These are phyloP conservation scores for Fusarium sarcochroum DNA, from an alignment of 2,329 filamentous ascomycete genomes.

Conservation along the genomic window DNA sequence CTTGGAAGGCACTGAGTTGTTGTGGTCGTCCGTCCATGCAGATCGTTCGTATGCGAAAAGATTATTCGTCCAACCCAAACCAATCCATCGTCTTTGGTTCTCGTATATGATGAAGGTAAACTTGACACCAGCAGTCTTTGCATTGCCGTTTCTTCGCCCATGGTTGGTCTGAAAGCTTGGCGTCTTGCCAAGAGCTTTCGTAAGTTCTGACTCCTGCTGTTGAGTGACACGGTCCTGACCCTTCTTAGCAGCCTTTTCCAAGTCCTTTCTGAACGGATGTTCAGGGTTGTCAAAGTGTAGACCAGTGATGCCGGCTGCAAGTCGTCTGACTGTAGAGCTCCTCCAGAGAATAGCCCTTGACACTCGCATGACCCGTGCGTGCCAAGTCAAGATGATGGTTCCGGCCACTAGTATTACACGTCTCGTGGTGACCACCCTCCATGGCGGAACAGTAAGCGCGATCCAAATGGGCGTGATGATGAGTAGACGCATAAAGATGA, in stretches of 20 bases:
- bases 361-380: constrained; percentile 87
- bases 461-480: constrained; percentile 93
- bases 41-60: constrained; percentile 91
- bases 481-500: constrained; percentile 89
- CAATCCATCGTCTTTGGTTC: constrained; percentile 95
- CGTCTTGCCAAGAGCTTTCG: constrained; percentile 57
- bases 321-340: constrained; percentile 78
- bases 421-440: constrained; percentile 88
- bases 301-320: constrained; percentile 83
- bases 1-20: constrained; percentile 82
- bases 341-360: constrained; percentile 92
- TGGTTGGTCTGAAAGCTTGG: constrained; percentile 49
- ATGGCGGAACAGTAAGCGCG: constrained; percentile 82
- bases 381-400: constrained; percentile 90
- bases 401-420: constrained; percentile 88
- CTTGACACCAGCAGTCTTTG: constrained; percentile 83
- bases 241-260: constrained; percentile 43
- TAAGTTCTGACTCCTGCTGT: constrained; percentile 60
- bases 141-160: constrained; percentile 52
- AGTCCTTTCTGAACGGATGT: constrained; percentile 50
- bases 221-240: constrained; percentile 36
- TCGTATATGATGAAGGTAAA: constrained; percentile 98
- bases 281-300: constrained; percentile 75
- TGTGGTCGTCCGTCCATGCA: constrained; percentile 96
- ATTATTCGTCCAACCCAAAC: constrained; percentile 93